These are phyloP conservation scores for Mortierella sp. DNA, from an alignment of 371 early-diverging fungal species.

Conservation along the genomic window DNA sequence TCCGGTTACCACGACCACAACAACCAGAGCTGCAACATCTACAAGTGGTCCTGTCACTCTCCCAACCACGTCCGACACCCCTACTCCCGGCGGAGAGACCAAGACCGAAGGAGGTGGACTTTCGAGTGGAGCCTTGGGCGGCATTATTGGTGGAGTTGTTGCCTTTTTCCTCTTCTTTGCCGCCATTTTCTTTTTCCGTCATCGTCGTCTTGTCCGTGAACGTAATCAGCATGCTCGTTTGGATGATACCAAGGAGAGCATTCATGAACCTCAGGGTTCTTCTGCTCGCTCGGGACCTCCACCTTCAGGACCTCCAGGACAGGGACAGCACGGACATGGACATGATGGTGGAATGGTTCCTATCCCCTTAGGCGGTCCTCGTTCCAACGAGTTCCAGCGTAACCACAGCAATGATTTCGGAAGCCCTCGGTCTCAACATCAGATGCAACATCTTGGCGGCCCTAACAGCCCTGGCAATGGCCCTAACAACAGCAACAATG, in stretches of 20 bases:
- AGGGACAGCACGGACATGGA: not conserved
- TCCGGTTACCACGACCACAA: not conserved
- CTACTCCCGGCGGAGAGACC: not conserved
- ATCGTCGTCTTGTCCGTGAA: conserved; percentile 42
- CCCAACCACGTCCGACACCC: not conserved
- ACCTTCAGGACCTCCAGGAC: conserved; percentile 7
- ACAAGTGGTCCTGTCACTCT: not conserved
- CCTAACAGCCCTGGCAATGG: not conserved
- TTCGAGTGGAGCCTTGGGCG: conserved; percentile 39
- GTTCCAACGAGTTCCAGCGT: conserved; percentile 11
- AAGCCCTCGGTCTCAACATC: conserved; percentile 22
- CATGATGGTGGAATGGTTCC: conserved; percentile 29
- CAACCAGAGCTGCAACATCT: not conserved
- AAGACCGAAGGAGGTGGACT: conserved; percentile 18
- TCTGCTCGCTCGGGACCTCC: conserved; percentile 21
- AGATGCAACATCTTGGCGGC: conserved; percentile 34
- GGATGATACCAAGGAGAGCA: conserved; percentile 39
- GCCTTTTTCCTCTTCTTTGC: conserved; percentile 35
- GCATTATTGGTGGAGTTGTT: conserved; percentile 42
- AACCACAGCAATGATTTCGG: conserved; percentile 3
- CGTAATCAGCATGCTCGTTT: conserved; percentile 24
- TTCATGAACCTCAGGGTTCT: conserved; percentile 14
- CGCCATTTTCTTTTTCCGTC: conserved; percentile 38
- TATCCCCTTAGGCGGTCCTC: conserved; percentile 9
- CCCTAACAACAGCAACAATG: conserved; percentile 27